Evolutionary conservation across 805 yeast genomes (phyloP), one percentile per base, ranked within the genome.

Genomic region (Grigorovia transvaalensis): DNA sequence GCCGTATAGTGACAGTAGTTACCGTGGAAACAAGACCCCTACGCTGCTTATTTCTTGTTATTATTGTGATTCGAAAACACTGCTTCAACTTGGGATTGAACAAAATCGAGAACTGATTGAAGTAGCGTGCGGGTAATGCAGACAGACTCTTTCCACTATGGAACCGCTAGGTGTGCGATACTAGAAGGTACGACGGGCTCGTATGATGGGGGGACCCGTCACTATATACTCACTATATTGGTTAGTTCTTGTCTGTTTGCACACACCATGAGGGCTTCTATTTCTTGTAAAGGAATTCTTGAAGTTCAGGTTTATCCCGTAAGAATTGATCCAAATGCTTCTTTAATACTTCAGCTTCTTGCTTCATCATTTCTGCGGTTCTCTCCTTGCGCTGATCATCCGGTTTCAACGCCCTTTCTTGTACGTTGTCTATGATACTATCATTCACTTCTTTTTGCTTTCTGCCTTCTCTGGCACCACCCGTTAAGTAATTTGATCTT

Each of bases 311-410:
- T 42, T 50, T 44, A 11, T 51, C 51, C 7, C 45, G 35, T 1
- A 60, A 20, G 46, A 53, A 63, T 8, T 54, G 49, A 13, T 47
- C 41, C 40, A 81, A 59, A 51, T 76, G 76, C 2, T 57, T 56
- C n/a, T 61, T 58, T 49, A 89, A 68, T 72, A 77, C 71, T 6
- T 58, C 44, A 0, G 96, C 88, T 63, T 93, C 99, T 47, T 69
- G 56, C 17, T 65, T 73, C 98, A 93, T 88, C 1, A 68, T 84
- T 40, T 81, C 83, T 53, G 61, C 64, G 0, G 83, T 61, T 51
- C 97, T 71, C 4, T 80, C 79, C 7, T 53, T 50, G 49, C 97
- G 74, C 15, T 76, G 74, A 4, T 73, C 78, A 59, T 81, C 87
- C 0, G 66, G 76, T 53, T 60, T 69, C 44, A 57, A 49, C 44